Evolutionary conservation across 805 yeast genomes (phyloP).

Genomic region (Wickerhamomyces sydowiorum): DNA sequence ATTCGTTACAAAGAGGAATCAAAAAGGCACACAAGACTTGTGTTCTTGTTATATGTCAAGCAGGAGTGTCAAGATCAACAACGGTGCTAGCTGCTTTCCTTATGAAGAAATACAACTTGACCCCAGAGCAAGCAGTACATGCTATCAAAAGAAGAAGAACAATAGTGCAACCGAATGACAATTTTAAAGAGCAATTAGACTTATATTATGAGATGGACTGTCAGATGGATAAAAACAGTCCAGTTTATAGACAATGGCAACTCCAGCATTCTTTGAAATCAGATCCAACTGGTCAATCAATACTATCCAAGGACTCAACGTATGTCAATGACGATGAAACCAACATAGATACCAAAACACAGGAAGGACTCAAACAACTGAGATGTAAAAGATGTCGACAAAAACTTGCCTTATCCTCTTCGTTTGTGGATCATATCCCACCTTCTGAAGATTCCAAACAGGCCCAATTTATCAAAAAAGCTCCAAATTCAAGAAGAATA

Average conservation of each 20-base stretch:
- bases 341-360: constrained; percentile 18
- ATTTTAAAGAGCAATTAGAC: constrained; percentile 67
- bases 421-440: constrained; percentile 59
- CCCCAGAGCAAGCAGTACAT: constrained; percentile 57
- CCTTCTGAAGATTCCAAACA: constrained; percentile 64
- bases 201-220: constrained; percentile 47
- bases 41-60: constrained; percentile 73
- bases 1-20: constrained; percentile 20
- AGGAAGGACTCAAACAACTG: constrained; percentile 32
- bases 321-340: constrained; percentile 24
- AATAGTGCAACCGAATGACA: constrained; percentile 63
- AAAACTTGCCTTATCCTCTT: constrained; percentile 54
- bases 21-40: constrained; percentile 34
- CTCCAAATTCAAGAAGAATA: constrained; percentile 55
- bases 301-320: constrained; percentile 25
- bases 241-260: constrained; percentile 38
- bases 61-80: constrained; percentile 89
- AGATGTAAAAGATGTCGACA: constrained; percentile 84
- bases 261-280: constrained; percentile 28
- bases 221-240: constrained; percentile 24
- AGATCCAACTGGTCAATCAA: constrained; percentile 36
- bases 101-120: constrained; percentile 68
- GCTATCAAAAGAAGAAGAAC: constrained; percentile 66
- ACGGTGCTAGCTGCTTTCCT: constrained; percentile 83
- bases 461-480: constrained; percentile 58